Evolutionary conservation across 805 yeast genomes (phyloP), one percentile per base, ranked within the genome.

Genomic region (Candida ovalis): DNA sequence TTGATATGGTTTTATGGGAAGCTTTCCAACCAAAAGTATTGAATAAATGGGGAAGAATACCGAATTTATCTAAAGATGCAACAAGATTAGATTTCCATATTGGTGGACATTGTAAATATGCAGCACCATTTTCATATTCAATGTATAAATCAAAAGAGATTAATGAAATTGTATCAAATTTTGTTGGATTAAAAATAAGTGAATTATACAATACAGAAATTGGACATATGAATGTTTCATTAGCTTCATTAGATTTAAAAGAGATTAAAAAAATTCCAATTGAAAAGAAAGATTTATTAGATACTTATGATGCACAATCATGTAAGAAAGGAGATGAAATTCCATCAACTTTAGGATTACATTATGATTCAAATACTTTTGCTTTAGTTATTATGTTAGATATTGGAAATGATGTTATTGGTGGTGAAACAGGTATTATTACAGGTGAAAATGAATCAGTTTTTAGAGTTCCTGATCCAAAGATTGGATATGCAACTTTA

Each of bases 111-210:
- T 70, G 66, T 23, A 69, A 67, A 36, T 60, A 62, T 27, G 39
- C 53, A 32, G 44, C 57, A 10, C 80, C 76, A 2, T 78, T 78
- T 54, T 70, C 73, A 3, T 58, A 69, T 48, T 68, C 62, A 5
- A 79, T 82, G 9, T 76, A 80, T 78, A 69, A 67, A 2, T 75
- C 72, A 52, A 80, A 81, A 22, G 68, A 70, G 53, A 72, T 79
- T 3, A 54, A 72, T 54, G 75, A 73, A 46, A 68, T 76, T 43
- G 60, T 77, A 41, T 66, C 71, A 45, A 64, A 48, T 13, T 76
- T 77, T 75, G 77, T 81, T 6, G 78, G 78, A 1, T 73, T 74
- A 33, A 76, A 74, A n/a, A 59, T 74, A 49, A 69, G 69, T 42
- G 58, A 69, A 4, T 60, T 72, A 22, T 68, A 74, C 69, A 78